Evolutionary conservation across 2,329 filamentous ascomycete species (phyloP), one percentile per base, ranked within the genome.

Genomic region (Blastomyces gilchristii): DNA sequence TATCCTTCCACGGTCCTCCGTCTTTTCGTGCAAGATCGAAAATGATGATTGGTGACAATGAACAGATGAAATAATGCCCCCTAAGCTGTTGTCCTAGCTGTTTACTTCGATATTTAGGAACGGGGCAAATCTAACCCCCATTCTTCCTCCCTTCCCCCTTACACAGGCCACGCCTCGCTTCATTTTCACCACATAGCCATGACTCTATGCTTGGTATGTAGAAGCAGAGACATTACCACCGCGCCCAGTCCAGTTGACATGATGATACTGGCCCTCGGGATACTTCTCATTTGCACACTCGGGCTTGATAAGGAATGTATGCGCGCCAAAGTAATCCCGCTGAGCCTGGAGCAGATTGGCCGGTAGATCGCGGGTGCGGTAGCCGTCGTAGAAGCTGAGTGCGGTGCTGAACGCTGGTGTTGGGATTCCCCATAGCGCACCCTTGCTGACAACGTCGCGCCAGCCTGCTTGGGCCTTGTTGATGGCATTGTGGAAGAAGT

Each of bases 401-500:
- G 94, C 94, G 66, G 94, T 97, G 76, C 89, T 91, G 87, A 99
- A 99, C 73, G 90, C 91, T 52, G 94, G 94, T 63, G 91, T 94
- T 69, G 94, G 94, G 76, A 99, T 95, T 79, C 94, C 94, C 80
- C 95, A 90, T 68, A 95, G 84, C 68, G 93, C 92, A 70, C 89
- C 85, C 87, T 96, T 95, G 81, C 89, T 84, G 71, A 99, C 88
- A 69, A 96, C 88, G 76, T 91, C 87, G 83, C 90, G 87, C 91
- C 91, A 96, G 75, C 91, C 91, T 65, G 84, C 83, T 83, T 99
- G 94, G 65, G 94, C 94, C 75, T 88, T 90, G 87, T 97, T 88
- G 80, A 99, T 99, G 72, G 94, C 94, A 82, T 94, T 90, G 85
- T 96, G 96, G 89, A 99, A 99, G 87, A 99, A 99, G 78, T 96